Base-by-base conservation (phyloP, 2,329 filamentous ascomycete species). In the Albophoma yamanashiensis region DNA sequence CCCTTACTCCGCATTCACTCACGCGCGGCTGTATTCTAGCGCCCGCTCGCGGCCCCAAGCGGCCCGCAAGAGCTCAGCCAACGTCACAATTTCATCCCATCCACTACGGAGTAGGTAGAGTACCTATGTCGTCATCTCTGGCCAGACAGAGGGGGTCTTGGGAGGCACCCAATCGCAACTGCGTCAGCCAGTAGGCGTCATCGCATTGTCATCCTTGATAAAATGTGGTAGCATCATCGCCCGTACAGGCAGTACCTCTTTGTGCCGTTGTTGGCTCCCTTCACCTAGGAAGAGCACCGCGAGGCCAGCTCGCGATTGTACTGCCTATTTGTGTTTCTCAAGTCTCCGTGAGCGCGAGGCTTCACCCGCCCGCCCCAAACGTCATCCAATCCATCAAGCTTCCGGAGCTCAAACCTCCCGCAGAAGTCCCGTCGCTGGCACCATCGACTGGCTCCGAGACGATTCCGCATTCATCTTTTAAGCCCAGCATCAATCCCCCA, bases 181-280 rank as follows among this genome's bases (percentile, higher is more conserved):
- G 4, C 11, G 27, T 25, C 50, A 58, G 58, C 65, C 65, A 67
- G 59, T 67, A n/a, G 64, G 52, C 58, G 57, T 61, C 60, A 42
- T 25, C 59, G 59, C 36, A 60, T 65, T 66, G 64, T 66, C 65
- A 66, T 64, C 59, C 34, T 12, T 17, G 12, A 39, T 7, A 31
- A 31, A 31, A n/a, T n/a, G n/a, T 38, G 40, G 43, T 12, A 7
- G 47, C 40, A 27, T 55, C 27, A 15, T 17, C 31, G 12, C 15
- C 36, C 20, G 27, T 31, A 5, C 27, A 31, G 27, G 27, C 47
- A 1, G 27, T 5, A 15, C 7, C 8, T 3, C 3, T 31, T 15
- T 8, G 5, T 25, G 5, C 43, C 47, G 25, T 25, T 14, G 9
- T 50, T 25, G 17, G 45, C 45, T 27, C 25, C 25, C 11, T 34